Evolutionary conservation across 2,329 filamentous ascomycete genomes (phyloP).

Genomic region (Calonectria hawksworthii): DNA sequence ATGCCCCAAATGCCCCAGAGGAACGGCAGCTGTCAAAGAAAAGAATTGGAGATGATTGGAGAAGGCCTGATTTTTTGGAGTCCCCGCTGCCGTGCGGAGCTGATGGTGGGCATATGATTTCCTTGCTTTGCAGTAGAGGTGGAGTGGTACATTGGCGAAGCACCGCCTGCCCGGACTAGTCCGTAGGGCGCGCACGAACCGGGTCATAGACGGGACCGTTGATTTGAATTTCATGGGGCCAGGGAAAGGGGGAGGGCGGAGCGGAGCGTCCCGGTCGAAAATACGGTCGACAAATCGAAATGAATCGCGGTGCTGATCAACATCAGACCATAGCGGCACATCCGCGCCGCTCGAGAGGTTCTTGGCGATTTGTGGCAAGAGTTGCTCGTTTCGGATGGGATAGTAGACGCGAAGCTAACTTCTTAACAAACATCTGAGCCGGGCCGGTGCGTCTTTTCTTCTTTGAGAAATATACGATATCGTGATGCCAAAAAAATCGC

Average conservation of each 20-base stretch:
- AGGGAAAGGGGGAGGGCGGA: background rate
- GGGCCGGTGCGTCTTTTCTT: background rate
- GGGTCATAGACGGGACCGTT: background rate
- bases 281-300: background rate
- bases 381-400: background rate
- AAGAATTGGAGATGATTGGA: background rate
- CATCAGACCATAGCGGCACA: background rate
- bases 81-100: background rate
- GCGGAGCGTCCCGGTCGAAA: background rate
- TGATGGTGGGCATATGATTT: background rate
- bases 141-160: background rate
- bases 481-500: background rate
- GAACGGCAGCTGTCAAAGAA: background rate
- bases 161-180: background rate
- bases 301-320: too few relatives aligned
- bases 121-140: background rate
- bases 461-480: background rate
- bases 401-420: too few relatives aligned
- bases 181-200: background rate
- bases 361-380: background rate
- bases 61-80: background rate
- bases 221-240: background rate
- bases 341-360: background rate
- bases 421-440: background rate
- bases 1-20: background rate